Evolutionary conservation across 2,329 filamentous ascomycete species (phyloP), one percentile per base, ranked within the genome.

Genomic region (Zymoseptoria passerinii): DNA sequence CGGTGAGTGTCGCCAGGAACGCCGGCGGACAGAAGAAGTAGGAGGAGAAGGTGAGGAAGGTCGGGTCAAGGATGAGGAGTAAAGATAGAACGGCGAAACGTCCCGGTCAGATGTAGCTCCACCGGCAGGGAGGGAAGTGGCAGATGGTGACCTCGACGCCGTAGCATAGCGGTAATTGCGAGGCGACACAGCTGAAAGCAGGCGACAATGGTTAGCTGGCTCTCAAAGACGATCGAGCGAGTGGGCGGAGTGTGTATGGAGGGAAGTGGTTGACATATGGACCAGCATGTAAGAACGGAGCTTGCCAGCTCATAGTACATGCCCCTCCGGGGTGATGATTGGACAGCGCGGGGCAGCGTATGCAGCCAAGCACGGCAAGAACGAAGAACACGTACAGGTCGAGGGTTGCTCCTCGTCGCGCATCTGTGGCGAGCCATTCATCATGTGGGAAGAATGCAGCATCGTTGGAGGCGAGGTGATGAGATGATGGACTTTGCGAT

Each of bases 261-360:
- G 54, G 40, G 55, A 44, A 20, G 28, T 48, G 49, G 49, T 57
- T 50, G 40, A 28, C 40, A 44, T 48, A 51, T 35, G 53, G 53
- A 54, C 60, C 61, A 64, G 66, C 65, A 66, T 13, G 35, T 40
- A 40, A 16, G 35, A 16, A 40, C 10, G 35, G 16, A 40, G 35
- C 35, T 40, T 68, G 70, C 69, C 68, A 71, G 68, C 68, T 68
- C 68, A 71, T 67, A 64, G 58, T 68, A 67, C 68, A 68, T 62
- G 35, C 13, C 35, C 35, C 2, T 40, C 35, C 35, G 13, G 35
- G 35, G 35, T 40, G 35, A 48, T 68, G 66, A 68, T 68, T 68
- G 63, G 65, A 55, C 57, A 18, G 53, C 40, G 51, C 49, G 54
- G 52, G 50, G 49, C 48, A 54, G 57, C 53, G 56, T 4, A 54